Evolutionary conservation across 2,329 filamentous ascomycete genomes (phyloP), one percentile per base, ranked within the genome.

Genomic region (Colletotrichum limetticola): DNA sequence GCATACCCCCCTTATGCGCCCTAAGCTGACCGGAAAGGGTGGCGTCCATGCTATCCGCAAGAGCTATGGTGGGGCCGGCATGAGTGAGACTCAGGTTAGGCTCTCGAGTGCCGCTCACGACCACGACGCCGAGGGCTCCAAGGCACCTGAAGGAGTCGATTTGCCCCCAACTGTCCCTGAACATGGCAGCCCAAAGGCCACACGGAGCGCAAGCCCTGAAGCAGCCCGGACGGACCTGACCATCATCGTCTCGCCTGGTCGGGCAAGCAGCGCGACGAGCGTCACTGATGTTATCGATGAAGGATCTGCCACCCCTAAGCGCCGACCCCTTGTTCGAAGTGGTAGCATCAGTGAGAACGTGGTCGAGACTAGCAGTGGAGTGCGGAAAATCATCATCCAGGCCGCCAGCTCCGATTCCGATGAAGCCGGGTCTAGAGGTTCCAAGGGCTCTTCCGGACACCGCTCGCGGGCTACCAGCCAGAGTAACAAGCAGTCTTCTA

Each of bases 21-120:
- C 32, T 35, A 77, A 24, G 60, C 55, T 68, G 16, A 80, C 80
- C 59, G 79, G 78, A 14, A 78, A 76, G 55, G 74, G 75, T 30
- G 74, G 72, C n/a, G 74, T 73, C 4, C 68, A 75, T 16, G 74
- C 74, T 11, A 70, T 75, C 1, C 74, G 74, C 56, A 75, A 63
- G 65, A 75, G 74, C 49, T 75, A 75, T 55, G 69, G 72, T 59
- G 74, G 62, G 3, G 69, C 66, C 12, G 68, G 72, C 30, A 70
- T 66, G 74, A 75, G 74, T 28, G 68, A 72, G 3, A 59, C 72
- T 19, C 74, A 75, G 59, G 49, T 46, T 5, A 72, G 74, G 26
- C 72, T 75, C 53, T 70, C 74, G 16, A 68, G 58, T 49, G 28
- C 26, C 26, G 37, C 46, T 37, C 66, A 70, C 2, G 66, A 73